Evolutionary conservation across 2,329 filamentous ascomycete species (phyloP).

Genomic region (Colletotrichum sp.): DNA sequence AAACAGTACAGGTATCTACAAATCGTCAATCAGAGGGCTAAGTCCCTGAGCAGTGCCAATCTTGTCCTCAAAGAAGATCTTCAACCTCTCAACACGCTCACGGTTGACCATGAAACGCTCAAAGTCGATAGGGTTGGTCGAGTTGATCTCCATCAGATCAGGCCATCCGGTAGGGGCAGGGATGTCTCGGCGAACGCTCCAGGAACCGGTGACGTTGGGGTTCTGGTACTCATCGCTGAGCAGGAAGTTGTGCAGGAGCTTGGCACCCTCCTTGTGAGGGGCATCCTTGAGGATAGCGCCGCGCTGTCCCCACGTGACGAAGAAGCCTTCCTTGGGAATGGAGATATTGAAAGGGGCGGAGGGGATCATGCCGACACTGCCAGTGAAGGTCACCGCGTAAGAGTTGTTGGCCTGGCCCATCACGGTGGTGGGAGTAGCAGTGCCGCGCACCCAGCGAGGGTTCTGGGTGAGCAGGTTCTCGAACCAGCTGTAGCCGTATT

Average conservation of each 20-base stretch:
- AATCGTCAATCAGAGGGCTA: slow-evolving; percentile 37
- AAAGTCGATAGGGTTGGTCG: slow-evolving; percentile 43
- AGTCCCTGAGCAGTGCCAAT: slow-evolving; percentile 46
- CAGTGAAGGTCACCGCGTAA: slow-evolving; percentile 37
- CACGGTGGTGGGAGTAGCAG: slow-evolving; percentile 43
- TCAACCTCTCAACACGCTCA: slow-evolving; percentile 41
- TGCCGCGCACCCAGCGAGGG: slow-evolving; percentile 57
- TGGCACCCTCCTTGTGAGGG: slow-evolving; percentile 53
- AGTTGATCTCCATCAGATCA: slow-evolving; percentile 29
- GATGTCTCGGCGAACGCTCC: slow-evolving; percentile 41
- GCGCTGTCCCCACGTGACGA: slow-evolving; percentile 52
- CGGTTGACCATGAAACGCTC: slow-evolving; percentile 46
- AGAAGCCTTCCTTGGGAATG: slow-evolving; percentile 39
- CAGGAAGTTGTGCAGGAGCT: slow-evolving; percentile 53
- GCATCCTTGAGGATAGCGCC: slow-evolving; percentile 53
- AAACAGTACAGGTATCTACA: not conserved
- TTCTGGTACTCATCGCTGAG: slow-evolving; percentile 45
- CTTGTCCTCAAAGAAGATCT: slow-evolving; percentile 45
- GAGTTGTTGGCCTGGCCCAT: slow-evolving; percentile 27
- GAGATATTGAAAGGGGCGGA: slow-evolving; percentile 25
- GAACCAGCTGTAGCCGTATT: slow-evolving; percentile 51
- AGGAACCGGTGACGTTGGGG: slow-evolving; percentile 10
- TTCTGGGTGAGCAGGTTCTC: slow-evolving; percentile 51
- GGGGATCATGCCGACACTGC: slow-evolving; percentile 21
- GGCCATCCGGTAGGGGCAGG: slow-evolving; percentile 29